Base-by-base conservation (phyloP, 2,329 filamentous ascomycete species). In the Dichotomopilus funicola region DNA sequence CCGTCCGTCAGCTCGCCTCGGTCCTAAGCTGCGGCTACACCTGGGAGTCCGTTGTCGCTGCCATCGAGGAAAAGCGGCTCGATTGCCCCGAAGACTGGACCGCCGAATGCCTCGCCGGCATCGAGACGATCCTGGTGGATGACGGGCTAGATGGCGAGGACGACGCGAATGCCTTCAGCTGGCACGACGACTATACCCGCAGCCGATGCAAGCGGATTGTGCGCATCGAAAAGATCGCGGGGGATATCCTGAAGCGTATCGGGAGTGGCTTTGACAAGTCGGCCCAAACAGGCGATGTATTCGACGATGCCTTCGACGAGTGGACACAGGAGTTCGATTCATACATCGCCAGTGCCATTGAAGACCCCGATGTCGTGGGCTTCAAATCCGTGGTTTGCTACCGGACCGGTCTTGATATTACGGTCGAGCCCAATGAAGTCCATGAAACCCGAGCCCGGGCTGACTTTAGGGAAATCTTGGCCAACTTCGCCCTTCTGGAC, bases 331-430 rank as follows among this genome's bases (percentile, higher is more conserved):
- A 75, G 4, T 84, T 85, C 55, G 72, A 75, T 51, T 65, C 69
- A 2, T 69, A 75, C 31, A 83, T 94, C 38, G 66, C 72, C 9
- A 69, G 75, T 1, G 78, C 81, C 2, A 75, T 91, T 33, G 72
- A 75, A 0, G 85, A 94, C 64, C 72, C 80, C 0, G 78, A 85
- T 13, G 84, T 95, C 1, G 88, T 82, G 1, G 89, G 81, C 2
- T 95, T 95, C 78, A 94, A 95, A 69, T 88, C 85, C 1, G 83
- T 91, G 49, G 82, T 95, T 54, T 92, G 89, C 71, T 94, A 94
- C 67, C 80, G 89, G 11, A 88, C 85, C 0, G 89, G 89, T 0
- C 74, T 91, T 5, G 79, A 81, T 41, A 75, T 92, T 12, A 72
- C 78, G 1, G 27, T 33, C 37, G 47, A 35, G 27, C 5, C 45